Evolutionary conservation across 176 grass and related monocot genomes (phyloP).

Genomic region (Bolboschoenus planiculmis): DNA sequence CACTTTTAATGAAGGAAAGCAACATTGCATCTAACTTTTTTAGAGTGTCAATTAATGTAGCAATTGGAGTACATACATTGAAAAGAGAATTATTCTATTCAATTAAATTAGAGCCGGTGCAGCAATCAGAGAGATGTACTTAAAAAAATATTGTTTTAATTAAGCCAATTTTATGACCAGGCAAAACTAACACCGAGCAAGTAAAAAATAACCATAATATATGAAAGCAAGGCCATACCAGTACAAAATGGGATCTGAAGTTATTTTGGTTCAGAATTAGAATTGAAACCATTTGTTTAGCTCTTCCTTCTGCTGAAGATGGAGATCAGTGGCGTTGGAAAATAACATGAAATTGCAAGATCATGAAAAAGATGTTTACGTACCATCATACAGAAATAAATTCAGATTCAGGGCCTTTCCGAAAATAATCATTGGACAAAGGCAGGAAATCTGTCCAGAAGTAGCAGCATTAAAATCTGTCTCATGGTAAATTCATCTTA

Average conservation of each 20-base stretch:
- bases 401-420: neutral
- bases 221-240: neutral
- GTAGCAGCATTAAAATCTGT: neutral
- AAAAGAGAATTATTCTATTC: neutral
- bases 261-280: too few species aligned
- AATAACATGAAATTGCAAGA: neutral
- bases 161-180: neutral
- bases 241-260: neutral
- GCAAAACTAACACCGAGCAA: neutral
- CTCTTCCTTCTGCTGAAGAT: neutral
- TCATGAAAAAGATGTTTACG: neutral
- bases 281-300: neutral
- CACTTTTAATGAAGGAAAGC: slow-evolving; percentile 21
- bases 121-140: neutral
- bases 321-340: neutral
- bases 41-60: neutral
- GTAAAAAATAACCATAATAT: neutral
- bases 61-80: neutral
- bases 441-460: neutral
- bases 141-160: neutral
- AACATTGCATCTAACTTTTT: slow-evolving; percentile 8
- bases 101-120: neutral
- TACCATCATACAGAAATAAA: neutral
- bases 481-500: neutral
- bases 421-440: neutral